Evolutionary conservation across 345 rosid genomes (phyloP), one percentile per base, ranked within the genome.

Genomic region (Streptanthus diversifolius): DNA sequence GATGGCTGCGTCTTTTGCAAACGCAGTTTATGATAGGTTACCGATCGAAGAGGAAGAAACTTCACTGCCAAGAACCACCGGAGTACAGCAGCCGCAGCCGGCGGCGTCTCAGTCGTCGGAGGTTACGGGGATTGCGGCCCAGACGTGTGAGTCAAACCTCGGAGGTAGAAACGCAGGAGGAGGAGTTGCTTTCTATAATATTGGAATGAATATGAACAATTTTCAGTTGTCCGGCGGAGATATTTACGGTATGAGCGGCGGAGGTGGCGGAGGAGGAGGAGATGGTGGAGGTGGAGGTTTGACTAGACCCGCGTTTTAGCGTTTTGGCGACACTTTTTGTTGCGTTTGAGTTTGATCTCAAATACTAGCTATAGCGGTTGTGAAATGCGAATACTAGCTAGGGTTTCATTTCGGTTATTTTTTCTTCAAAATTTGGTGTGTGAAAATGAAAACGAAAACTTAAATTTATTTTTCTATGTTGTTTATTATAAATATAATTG

Each of bases 11-110:
- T 84, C 96, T 1, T 89, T 87, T 62, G 79, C 87, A 6, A 87
- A 89, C 68, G 90, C 91, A 2, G 85, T 83, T 37, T 89, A 85
- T 63, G 96, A 89, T 75, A 82, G 90, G 80, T 71, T 89, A 69
- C 96, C 92, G 3, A 55, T 83, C 29, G 90, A 89, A 29, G 86
- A 83, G 56, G 83, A 77, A 18, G 75, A 68, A 47, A 67, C 77
- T 14, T 70, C 79, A 7, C 82, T 75, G 11, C 71, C 78, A 9
- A 74, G 78, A 59, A 27, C 45, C 78, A 63, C 63, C 48, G 78
- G 69, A 75, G 70, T 47, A 70, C 70, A 59, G 76, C 85, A 24
- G 51, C 79, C 25, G 63, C 76, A 11, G 77, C 85, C 9, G 70
- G 82, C 66, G 60, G 84, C 10, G 70, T 84, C 36, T 75, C 77